phyloP scores from a whole-genome alignment of 305 asterid genomes.

The Coffea humblotiana region DNA sequence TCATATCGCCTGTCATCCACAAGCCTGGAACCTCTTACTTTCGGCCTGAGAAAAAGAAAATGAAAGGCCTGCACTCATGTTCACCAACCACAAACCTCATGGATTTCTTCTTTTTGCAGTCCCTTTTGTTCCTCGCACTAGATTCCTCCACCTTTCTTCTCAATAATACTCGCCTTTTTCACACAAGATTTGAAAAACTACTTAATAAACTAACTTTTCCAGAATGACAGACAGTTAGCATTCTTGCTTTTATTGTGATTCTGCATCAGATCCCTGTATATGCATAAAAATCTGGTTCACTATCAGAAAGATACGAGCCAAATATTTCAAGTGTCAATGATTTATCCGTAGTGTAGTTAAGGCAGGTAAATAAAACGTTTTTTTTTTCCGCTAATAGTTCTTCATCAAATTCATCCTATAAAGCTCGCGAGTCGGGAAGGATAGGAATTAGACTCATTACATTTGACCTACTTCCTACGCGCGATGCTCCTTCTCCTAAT shows the following conservation, averaged over 20 bases:
- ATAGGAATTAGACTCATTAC: no score
- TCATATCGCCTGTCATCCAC: background rate
- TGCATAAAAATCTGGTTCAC: background rate
- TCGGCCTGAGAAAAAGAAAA: background rate
- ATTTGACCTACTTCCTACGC: no score
- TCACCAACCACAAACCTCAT: conserved; percentile 2
- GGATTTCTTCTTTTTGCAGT: background rate
- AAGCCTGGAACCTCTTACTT: background rate
- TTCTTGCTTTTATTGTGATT: background rate
- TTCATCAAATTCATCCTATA: no score
- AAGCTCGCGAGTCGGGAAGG: no score
- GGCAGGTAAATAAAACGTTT: no score
- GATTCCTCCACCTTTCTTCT: background rate
- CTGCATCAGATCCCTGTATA: background rate
- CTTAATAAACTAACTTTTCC: background rate
- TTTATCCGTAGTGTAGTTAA: no score
- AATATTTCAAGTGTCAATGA: no score
- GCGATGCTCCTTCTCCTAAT: no score
- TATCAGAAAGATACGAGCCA: background rate
- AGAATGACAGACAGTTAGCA: background rate
- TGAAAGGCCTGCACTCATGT: background rate
- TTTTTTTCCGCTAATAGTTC: no score
- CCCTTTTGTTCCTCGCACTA: background rate
- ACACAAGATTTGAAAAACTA: background rate
- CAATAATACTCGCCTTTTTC: background rate